Conservation (phyloP, 2,329 filamentous ascomycete species). For the Neoarthrinium moseri region DNA sequence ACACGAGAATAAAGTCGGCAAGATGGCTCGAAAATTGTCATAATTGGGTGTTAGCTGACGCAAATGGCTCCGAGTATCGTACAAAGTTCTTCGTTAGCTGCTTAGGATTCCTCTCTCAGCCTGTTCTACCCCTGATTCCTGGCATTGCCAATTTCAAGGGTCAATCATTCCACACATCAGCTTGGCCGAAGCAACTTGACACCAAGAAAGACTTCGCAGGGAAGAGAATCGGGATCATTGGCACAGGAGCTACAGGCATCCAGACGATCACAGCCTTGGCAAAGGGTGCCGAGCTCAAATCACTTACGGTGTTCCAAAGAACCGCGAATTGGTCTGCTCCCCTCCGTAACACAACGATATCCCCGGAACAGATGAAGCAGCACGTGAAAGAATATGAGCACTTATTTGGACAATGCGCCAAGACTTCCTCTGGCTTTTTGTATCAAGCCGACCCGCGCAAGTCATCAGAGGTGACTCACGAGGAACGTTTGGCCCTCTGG, state of each 20-base stretch:
- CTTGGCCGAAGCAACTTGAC: slow-evolving; percentile 15
- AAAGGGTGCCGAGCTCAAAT: slow-evolving; percentile 16
- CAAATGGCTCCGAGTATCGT: background rate
- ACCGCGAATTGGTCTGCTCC: slow-evolving; percentile 25
- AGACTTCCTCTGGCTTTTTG: slow-evolving; percentile 7
- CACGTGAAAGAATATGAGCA: slow-evolving; percentile 8
- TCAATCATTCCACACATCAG: slow-evolving; percentile 15
- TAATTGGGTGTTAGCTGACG: slow-evolving; percentile 5
- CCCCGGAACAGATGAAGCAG: slow-evolving; percentile 9
- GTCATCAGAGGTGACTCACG: slow-evolving; percentile 7
- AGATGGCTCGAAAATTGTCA: slow-evolving; percentile 12
- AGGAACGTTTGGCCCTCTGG: slow-evolving; percentile 11
- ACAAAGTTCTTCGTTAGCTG: slow-evolving; percentile 8
- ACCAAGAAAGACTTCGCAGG: slow-evolving; percentile 13
- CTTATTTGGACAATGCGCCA: slow-evolving; percentile 1
- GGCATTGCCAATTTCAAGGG: slow-evolving; percentile 17
- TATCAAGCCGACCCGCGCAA: slow-evolving; percentile 11
- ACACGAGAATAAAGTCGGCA: slow-evolving; percentile 18
- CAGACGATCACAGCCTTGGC: slow-evolving; percentile 27
- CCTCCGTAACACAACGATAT: slow-evolving; percentile 17
- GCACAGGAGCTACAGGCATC: slow-evolving; percentile 30
- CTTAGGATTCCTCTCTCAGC: slow-evolving; percentile 8
- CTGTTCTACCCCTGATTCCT: slow-evolving; percentile 7
- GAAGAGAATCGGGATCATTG: slow-evolving; percentile 29
- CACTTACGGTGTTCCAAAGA: slow-evolving; percentile 24